Percentiles rank a stretch among this genome's conserved stretches.
These are phyloP conservation scores for Rubia occidens DNA, from an alignment of 305 asterid genomes.

Conservation along the genomic window DNA sequence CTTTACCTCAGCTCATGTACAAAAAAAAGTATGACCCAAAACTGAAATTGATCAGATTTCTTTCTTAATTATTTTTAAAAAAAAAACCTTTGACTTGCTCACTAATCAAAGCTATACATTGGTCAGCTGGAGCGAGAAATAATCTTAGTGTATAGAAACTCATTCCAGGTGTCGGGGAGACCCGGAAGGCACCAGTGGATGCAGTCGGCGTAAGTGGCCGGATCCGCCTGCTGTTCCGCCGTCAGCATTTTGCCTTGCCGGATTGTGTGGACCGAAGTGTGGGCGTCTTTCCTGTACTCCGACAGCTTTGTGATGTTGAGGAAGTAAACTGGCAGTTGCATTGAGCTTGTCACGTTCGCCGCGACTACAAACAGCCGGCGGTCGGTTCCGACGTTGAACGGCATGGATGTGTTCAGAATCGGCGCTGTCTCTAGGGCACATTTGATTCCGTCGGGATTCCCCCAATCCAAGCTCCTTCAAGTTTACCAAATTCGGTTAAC, in stretches of 20 bases:
- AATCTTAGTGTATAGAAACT: constrained; percentile 63
- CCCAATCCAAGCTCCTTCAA: constrained; percentile 92
- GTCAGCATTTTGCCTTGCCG: constrained; percentile 84
- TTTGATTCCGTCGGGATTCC: constrained; percentile 80
- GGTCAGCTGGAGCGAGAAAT: constrained; percentile 40
- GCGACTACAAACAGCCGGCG: constrained; percentile 42
- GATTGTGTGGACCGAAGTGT: constrained; percentile 88
- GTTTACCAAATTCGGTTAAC: neutral
- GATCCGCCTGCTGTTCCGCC: constrained; percentile 75
- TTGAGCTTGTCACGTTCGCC: constrained; percentile 53
- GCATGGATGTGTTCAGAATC: constrained; percentile 64
- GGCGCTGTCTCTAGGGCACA: constrained; percentile 81
- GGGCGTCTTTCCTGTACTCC: constrained; percentile 88
- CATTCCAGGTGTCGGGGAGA: constrained; percentile 93
- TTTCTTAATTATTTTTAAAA: neutral
- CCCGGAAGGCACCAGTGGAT: constrained; percentile 99
- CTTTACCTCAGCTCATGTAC: neutral
- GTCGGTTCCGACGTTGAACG: constrained; percentile 77
- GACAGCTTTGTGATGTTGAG: constrained; percentile 76
- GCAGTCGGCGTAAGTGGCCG: constrained; percentile 68
- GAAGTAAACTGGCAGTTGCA: constrained; percentile 47
- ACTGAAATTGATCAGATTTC: neutral
- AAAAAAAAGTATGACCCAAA: neutral
- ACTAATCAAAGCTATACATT: neutral
- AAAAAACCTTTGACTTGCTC: neutral